Conservation (phyloP, 805 yeast genomes). For the Candida germanica region DNA sequence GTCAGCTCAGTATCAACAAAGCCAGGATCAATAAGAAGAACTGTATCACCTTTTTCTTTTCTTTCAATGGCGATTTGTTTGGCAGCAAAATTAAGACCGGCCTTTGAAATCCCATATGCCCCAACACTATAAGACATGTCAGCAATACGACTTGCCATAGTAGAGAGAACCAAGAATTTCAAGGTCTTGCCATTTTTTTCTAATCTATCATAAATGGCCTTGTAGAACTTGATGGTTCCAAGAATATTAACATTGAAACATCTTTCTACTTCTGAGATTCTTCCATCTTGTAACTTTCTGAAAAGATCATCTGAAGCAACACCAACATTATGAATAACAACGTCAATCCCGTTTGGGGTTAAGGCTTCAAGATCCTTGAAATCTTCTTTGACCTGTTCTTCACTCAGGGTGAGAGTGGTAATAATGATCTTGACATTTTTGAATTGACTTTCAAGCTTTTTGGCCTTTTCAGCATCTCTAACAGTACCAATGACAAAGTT, state of each 20-base stretch:
- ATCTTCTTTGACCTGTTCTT: slow-evolving; percentile 9
- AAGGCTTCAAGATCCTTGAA: slow-evolving; percentile 8
- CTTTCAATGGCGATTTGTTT: slow-evolving; percentile 22
- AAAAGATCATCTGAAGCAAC: not conserved
- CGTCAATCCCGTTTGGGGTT: slow-evolving; percentile 25
- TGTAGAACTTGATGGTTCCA: slow-evolving; percentile 11
- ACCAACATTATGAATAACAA: slow-evolving; percentile 13
- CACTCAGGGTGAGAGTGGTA: slow-evolving; percentile 5
- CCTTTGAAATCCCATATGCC: slow-evolving; percentile 37
- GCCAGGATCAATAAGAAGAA: slow-evolving; percentile 27
- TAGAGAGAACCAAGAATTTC: slow-evolving; percentile 25
- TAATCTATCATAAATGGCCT: slow-evolving; percentile 11
- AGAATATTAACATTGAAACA: slow-evolving; percentile 8
- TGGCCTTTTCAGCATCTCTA: slow-evolving; percentile 19
- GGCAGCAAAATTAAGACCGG: slow-evolving; percentile 29
- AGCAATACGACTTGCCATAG: slow-evolving; percentile 7
- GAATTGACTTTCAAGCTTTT: not conserved
- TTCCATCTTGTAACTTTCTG: slow-evolving; percentile 1
- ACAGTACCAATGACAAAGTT: slow-evolving; percentile 21
- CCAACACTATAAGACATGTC: not conserved
- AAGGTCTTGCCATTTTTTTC: slow-evolving; percentile 2
- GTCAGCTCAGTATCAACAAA: slow-evolving; percentile 33
- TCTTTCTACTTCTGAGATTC: slow-evolving; percentile 3
- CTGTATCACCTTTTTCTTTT: slow-evolving; percentile 16
- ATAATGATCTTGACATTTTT: slow-evolving; percentile 8